Percentiles rank a stretch among this genome's conserved stretches.
Evolutionary conservation across 495 filamentous ascomycete species (phyloP).

Genomic region (Pyrenula massariospora): DNA sequence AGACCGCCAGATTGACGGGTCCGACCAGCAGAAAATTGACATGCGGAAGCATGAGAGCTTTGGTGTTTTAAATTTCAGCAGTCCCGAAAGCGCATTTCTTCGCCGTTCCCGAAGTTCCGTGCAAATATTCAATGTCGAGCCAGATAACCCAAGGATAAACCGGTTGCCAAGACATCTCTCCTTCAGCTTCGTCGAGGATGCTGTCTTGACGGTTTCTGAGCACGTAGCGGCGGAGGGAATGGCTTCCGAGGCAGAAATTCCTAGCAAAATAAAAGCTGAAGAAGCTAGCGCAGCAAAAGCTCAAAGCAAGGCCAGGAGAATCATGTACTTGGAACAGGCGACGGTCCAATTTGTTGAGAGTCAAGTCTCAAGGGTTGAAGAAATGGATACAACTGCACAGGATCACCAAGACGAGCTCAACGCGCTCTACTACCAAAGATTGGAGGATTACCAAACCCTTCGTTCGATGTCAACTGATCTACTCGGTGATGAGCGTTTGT

Average conservation of each 20-base stretch:
- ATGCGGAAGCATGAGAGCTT: not conserved
- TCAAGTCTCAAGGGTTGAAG: conserved; percentile 50
- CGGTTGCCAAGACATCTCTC: conserved; percentile 74
- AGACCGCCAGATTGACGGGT: not conserved
- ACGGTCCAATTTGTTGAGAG: conserved; percentile 53
- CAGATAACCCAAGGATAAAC: conserved; percentile 33
- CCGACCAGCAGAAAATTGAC: not conserved
- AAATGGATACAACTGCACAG: conserved; percentile 47
- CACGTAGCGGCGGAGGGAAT: conserved; percentile 23
- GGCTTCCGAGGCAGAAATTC: conserved; percentile 11
- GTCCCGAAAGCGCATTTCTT: not conserved
- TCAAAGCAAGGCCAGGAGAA: conserved; percentile 35
- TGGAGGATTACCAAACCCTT: conserved; percentile 51
- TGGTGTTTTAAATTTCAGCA: not conserved
- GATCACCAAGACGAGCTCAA: conserved; percentile 56
- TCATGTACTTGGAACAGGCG: conserved; percentile 34
- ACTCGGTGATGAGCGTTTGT: conserved; percentile 50
- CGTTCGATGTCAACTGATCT: conserved; percentile 54
- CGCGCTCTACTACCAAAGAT: conserved; percentile 51
- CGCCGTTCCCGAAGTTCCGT: not conserved
- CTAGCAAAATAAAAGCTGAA: conserved; percentile 17
- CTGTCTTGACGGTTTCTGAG: conserved; percentile 51
- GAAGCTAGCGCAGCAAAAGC: conserved; percentile 41
- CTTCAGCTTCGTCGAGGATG: conserved; percentile 83
- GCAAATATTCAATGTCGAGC: not conserved